These are phyloP conservation scores for Schoenoplectus triqueter DNA, from an alignment of 202 grass and related monocot genomes.

Conservation along the genomic window DNA sequence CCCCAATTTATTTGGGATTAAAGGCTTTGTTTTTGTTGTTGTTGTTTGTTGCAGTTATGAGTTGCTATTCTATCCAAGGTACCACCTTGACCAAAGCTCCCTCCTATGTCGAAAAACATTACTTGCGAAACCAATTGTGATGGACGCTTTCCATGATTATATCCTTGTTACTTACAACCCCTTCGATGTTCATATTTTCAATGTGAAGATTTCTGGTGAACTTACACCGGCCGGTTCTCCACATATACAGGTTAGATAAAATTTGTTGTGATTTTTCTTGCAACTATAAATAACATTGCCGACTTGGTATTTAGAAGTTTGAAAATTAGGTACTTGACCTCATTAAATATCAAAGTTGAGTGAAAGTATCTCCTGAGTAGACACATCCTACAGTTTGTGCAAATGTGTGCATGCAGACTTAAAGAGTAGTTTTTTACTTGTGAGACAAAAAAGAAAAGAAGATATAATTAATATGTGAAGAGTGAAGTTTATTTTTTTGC, in stretches of 20 bases:
- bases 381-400: not conserved
- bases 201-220: slow-evolving; percentile 85
- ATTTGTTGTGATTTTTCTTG: slow-evolving; percentile 10
- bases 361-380: not conserved
- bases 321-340: not conserved
- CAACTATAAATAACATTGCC: not conserved
- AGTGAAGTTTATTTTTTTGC: slow-evolving; percentile 27
- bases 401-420: slow-evolving; percentile 22
- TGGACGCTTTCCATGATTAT: slow-evolving; percentile 93
- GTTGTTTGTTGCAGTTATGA: slow-evolving; percentile 71
- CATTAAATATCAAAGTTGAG: slow-evolving; percentile 12
- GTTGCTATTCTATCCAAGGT: slow-evolving; percentile 97
- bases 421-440: not conserved
- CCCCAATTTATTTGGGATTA: too few species aligned
- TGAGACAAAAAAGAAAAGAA: not conserved
- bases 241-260: slow-evolving; percentile 78
- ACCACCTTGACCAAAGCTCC: slow-evolving; percentile 98
- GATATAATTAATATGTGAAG: slow-evolving; percentile 3
- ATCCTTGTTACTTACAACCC: slow-evolving; percentile 95
- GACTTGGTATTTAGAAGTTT: not conserved
- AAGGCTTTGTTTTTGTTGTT: slow-evolving; percentile 39
- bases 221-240: slow-evolving; percentile 76
- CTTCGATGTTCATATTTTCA: slow-evolving; percentile 99
- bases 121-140: slow-evolving; percentile 89
- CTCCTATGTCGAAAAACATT: slow-evolving; percentile 84